Evolutionary conservation across 805 yeast genomes (phyloP), one percentile per base, ranked within the genome.

Genomic region (Nakazawaea sp.): DNA sequence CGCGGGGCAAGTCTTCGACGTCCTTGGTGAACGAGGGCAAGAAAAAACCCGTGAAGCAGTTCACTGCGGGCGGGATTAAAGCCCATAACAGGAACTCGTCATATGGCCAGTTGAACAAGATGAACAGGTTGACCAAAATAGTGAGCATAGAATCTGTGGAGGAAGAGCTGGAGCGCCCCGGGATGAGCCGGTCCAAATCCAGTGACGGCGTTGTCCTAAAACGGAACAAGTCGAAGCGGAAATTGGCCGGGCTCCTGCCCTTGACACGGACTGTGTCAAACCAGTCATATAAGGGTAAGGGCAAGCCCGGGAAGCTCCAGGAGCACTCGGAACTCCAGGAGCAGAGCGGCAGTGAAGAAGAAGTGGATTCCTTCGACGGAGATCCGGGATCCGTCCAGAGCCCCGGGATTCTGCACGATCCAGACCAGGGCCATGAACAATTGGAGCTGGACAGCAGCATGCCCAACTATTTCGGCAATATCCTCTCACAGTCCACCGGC

Each of bases 401-500:
- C 27, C 15, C 7, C 10, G 24, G 24, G 10, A 10, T 10, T 10
- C 10, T 8, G 10, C 10, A 7, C 10, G 24, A 8, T 7, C 24
- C 24, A 10, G 10, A 8, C 10, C 24, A 7, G 4, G 29, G 5
- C 12, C 32, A n/a, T 6, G 23, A 16, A 28, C 33, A 19, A 12
- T 21, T 3, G n/a, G 9, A 20, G 6, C 18, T 11, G 5, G 32
- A 33, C 5, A 26, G 27, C 12, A 39, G 42, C 21, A 39, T 39
- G 33, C 42, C 42, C 19, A 39, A 39, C 19, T 39, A 33, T 23
- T 39, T 39, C 20, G 38, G 38, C 7, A 39, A 39, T 64, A 64
- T 66, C 6, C 53, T 72, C 4, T 71, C 78, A 3, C 78, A 72
- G 45, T 70, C 78, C 0, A 70, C 75, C 0, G 78, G 78, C 0